Evolutionary conservation across 2,329 filamentous ascomycete genomes (phyloP).

Genomic region (Paracorniculantispora psalliotae): DNA sequence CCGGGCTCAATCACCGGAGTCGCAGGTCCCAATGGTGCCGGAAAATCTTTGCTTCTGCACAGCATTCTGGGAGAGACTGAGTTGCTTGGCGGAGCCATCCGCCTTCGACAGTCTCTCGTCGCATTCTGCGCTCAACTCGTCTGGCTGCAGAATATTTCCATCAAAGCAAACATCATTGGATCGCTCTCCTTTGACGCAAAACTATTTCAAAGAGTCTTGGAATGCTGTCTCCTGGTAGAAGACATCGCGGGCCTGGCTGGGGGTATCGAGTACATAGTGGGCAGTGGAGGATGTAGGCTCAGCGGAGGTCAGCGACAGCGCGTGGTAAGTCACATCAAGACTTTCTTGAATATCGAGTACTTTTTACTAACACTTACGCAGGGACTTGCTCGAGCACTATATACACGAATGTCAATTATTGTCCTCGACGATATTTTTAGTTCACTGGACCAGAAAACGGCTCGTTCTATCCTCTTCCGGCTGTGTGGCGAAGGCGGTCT

Average conservation of each 20-base stretch:
- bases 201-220: background rate
- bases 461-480: background rate
- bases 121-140: background rate
- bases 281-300: too few relatives aligned
- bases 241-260: too few relatives aligned
- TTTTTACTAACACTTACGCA: too few relatives aligned
- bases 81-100: too few relatives aligned
- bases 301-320: too few relatives aligned
- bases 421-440: background rate
- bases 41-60: background rate
- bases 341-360: too few relatives aligned
- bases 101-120: too few relatives aligned
- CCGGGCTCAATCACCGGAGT: background rate
- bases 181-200: background rate
- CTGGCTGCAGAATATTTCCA: background rate
- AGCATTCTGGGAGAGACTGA: background rate
- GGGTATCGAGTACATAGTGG: too few relatives aligned
- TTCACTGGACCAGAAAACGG: background rate
- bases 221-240: too few relatives aligned
- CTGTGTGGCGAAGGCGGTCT: background rate
- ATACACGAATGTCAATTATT: background rate
- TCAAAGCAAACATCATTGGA: background rate
- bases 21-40: background rate
- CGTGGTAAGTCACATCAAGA: too few relatives aligned
- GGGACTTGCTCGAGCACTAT: background rate